Evolutionary conservation across 768 basidiomycete species (phyloP).

Genomic region (Trametes punicea): DNA sequence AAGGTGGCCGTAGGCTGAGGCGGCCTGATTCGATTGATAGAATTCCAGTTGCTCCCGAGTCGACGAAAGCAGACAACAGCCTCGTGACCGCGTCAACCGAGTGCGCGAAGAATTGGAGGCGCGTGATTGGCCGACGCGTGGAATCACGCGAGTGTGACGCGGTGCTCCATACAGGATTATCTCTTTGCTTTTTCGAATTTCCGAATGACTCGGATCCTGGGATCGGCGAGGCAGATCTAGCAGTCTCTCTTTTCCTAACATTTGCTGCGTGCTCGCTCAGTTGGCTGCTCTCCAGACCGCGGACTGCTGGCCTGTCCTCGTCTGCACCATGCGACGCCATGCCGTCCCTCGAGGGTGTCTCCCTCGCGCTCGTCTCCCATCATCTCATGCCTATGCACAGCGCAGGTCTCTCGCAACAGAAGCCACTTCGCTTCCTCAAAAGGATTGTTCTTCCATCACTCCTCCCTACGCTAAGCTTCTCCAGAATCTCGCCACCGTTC

Average conservation of each 20-base stretch:
- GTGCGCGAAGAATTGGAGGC: neutral
- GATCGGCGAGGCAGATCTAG: neutral
- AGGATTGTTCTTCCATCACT: slow-evolving; percentile 70
- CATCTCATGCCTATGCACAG: neutral
- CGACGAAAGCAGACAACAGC: no score
- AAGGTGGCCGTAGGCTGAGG: no score
- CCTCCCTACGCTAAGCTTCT: slow-evolving; percentile 79
- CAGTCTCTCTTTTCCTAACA: neutral
- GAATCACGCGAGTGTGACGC: slow-evolving; percentile 2
- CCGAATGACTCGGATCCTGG: slow-evolving; percentile 16
- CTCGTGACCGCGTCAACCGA: neutral
- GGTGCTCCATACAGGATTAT: neutral
- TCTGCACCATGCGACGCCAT: slow-evolving; percentile 6
- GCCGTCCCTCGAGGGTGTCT: neutral
- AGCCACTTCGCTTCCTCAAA: slow-evolving; percentile 41
- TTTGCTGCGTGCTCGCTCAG: neutral
- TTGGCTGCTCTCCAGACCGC: neutral
- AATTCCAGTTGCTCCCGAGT: no score
- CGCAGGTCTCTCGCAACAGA: slow-evolving; percentile 34
- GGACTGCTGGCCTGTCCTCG: slow-evolving; percentile 13
- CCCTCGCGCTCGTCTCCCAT: neutral
- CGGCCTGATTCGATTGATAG: no score
- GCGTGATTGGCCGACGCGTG: slow-evolving; percentile 11
- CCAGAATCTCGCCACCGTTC: slow-evolving; percentile 65
- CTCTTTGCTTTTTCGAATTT: neutral